Conservation (phyloP, 495 filamentous ascomycete species). For the Cairneyella variabilis region DNA sequence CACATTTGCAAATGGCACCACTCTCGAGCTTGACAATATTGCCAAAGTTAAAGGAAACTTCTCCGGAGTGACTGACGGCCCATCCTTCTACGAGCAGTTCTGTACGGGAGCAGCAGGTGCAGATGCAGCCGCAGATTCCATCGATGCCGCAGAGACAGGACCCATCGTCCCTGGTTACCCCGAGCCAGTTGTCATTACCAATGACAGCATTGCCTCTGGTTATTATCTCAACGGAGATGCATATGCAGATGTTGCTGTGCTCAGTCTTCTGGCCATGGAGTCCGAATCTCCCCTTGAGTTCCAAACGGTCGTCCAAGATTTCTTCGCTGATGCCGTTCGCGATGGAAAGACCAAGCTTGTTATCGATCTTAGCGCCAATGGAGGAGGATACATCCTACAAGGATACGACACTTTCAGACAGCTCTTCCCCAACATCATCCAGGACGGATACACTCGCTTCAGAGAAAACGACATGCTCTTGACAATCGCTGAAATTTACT, state of each 20-base stretch:
- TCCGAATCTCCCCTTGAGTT: conserved; percentile 18
- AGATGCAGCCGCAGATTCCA: conserved; percentile 4
- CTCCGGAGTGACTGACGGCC: conserved; percentile 32
- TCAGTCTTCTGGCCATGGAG: conserved; percentile 21
- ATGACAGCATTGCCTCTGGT: conserved; percentile 40
- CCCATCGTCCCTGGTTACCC: conserved; percentile 43
- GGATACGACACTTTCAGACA: conserved; percentile 36
- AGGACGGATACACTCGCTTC: conserved; percentile 25
- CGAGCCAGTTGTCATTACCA: conserved; percentile 37
- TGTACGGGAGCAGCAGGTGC: conserved; percentile 25
- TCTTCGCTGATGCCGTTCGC: conserved; percentile 16
- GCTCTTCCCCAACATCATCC: conserved; percentile 33
- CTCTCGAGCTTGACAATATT: conserved; percentile 30
- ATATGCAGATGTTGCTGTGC: conserved; percentile 23
- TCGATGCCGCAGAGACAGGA: conserved; percentile 8
- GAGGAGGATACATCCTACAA: conserved; percentile 34
- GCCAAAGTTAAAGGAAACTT: conserved; percentile 33
- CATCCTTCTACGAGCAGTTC: conserved; percentile 34
- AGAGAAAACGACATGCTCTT: conserved; percentile 24
- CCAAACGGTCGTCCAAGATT: conserved; percentile 17
- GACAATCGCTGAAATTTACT: conserved; percentile 12
- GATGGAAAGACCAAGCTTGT: conserved; percentile 30
- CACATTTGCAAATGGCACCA: conserved; percentile 41
- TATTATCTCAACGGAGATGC: conserved; percentile 23
- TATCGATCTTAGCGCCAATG: conserved; percentile 35